Conservation (phyloP, 176 grass and related monocot genomes). For the Neostapfia colusana region DNA sequence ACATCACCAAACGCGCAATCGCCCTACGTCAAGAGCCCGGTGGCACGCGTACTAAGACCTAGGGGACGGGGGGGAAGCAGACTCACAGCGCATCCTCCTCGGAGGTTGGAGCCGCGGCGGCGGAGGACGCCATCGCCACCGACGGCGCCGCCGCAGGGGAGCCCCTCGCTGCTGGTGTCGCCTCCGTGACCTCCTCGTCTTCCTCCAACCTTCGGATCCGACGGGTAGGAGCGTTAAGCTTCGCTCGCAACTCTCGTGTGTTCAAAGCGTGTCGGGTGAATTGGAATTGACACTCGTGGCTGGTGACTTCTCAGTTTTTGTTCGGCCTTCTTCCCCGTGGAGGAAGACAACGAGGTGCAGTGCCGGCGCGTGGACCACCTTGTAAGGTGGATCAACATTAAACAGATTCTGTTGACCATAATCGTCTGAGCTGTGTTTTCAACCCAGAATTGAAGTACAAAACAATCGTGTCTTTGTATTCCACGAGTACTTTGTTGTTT, state of each 20-base stretch:
- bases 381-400: conserved; percentile 30
- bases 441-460: not conserved
- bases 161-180: not conserved
- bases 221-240: conserved; percentile 14
- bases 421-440: not conserved
- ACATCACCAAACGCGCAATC: not conserved
- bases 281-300: conserved; percentile 30
- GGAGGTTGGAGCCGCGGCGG: conserved; percentile 36
- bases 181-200: not conserved
- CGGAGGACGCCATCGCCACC: conserved; percentile 38
- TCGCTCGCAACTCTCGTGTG: not conserved
- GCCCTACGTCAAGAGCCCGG: not conserved
- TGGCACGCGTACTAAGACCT: not conserved
- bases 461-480: not conserved
- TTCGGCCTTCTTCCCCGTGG: not conserved
- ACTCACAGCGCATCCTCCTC: conserved; percentile 80
- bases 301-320: conserved; percentile 19
- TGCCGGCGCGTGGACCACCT: conserved; percentile 69
- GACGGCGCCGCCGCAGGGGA: conserved; percentile 7
- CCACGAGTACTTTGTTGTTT: not conserved
- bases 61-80: not conserved
- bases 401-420: not conserved
- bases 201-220: conserved; percentile 38
- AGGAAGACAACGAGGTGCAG: conserved; percentile 23
- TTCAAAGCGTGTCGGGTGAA: conserved; percentile 6